Percentiles rank a stretch among this genome's conserved stretches.
These are phyloP conservation scores for Chlorella sp. DNA, from an alignment of 139 green algal species.

Conservation along the genomic window DNA sequence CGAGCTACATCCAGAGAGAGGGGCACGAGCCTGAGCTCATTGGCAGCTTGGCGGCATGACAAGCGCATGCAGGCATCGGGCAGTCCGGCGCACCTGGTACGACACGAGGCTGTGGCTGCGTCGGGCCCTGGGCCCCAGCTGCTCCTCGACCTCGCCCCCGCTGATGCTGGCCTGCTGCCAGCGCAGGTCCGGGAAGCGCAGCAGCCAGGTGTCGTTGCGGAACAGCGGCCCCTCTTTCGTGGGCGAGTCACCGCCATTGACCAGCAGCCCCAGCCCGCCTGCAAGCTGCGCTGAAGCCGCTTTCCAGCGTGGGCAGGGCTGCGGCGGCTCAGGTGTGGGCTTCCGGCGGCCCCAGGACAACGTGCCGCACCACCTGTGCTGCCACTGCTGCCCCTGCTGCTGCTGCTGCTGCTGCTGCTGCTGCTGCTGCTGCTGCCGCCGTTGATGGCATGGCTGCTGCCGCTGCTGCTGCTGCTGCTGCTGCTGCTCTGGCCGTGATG, in stretches of 20 bases:
- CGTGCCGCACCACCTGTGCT: not conserved
- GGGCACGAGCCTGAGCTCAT: not conserved
- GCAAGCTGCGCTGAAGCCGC: not conserved
- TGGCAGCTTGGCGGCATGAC: not conserved
- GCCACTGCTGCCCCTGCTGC: not conserved
- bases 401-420: not conserved
- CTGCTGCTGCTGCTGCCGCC: not conserved
- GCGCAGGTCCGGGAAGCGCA: not conserved
- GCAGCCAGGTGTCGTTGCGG: constrained; percentile 12
- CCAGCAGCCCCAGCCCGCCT: constrained; percentile 9
- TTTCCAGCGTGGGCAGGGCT: constrained; percentile 28
- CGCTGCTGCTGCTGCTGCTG: not conserved
- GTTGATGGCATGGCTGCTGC: not conserved
- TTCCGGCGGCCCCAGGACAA: not conserved
- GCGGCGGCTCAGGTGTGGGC: not conserved
- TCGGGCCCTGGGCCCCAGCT: not conserved
- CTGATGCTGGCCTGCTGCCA: constrained; percentile 10
- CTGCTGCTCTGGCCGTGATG: too few relatives aligned
- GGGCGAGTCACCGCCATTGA: constrained; percentile 24
- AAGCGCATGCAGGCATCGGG: not conserved
- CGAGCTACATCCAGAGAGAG: not conserved
- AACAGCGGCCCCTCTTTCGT: not conserved
- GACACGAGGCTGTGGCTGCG: constrained; percentile 5
- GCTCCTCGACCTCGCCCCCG: not conserved
- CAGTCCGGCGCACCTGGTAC: not conserved